Evolutionary conservation across 2,329 filamentous ascomycete species (phyloP), one percentile per base, ranked within the genome.

Genomic region (Epichloe aotearoae): DNA sequence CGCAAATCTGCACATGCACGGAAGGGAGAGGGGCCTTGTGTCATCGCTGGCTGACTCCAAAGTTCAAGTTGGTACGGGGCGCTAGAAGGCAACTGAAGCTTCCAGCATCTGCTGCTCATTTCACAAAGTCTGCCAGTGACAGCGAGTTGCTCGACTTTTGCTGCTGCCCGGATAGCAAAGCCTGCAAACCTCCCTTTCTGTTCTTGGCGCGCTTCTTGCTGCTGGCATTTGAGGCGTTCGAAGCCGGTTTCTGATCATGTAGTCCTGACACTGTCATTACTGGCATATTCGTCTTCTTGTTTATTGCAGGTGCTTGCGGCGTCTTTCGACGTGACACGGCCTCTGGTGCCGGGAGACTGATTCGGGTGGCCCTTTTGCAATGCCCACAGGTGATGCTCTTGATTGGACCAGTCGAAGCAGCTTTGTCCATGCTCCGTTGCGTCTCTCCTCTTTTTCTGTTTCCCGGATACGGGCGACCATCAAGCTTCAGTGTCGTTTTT

Each of bases 161-260:
- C 59, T 69, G 70, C 55, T 79, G 76, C 46, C 73, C 62, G 4
- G 67, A 73, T n/a, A 86, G 68, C 40, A 86, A 62, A 47, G 81
- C 80, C 61, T 83, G 78, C n/a, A 86, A 68, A 1, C 79, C 80
- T 36, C 79, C 76, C 64, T 84, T 86, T 53, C 80, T 72, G 54
- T 69, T 76, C 66, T 81, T 84, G 34, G 81, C 77, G 47, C 80
- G 72, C 66, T 83, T 83, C 66, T 80, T 83, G 66, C 77, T 83
- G 65, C 67, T 79, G 7, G 77, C 73, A 60, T 77, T 81, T 36
- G 30, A 10, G 8, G 30, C 30, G 73, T 34, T 45, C 8, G 46
- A 67, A 2, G 72, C 69, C 15, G 53, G 58, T 53, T 64, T 58
- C 33, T 46, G 40, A 60, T 58, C 58, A 11, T 53, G 45, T n/a